Evolutionary conservation across 2,329 filamentous ascomycete species (phyloP).

Genomic region (Nannizziopsis arthrosporioides): DNA sequence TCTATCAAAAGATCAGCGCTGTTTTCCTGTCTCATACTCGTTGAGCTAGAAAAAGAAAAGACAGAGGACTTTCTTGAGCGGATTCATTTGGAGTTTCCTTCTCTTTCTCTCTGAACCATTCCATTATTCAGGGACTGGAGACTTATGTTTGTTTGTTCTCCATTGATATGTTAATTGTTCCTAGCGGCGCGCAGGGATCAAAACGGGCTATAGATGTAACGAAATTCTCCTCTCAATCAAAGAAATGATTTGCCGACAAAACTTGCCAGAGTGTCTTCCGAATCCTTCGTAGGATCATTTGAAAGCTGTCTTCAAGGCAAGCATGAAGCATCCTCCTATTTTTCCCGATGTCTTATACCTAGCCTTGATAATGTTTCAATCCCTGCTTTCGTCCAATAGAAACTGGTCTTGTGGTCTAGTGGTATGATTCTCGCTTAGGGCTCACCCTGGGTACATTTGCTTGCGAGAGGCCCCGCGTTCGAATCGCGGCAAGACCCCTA

Average conservation of each 20-base stretch:
- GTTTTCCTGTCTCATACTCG: not conserved
- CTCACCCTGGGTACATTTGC: slow-evolving; percentile 7
- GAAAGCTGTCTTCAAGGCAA: not conserved
- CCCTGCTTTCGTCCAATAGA: not conserved
- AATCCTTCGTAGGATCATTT: not conserved
- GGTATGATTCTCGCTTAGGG: slow-evolving; percentile 36
- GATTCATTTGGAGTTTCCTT: too few relatives aligned
- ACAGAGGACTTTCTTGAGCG: too few relatives aligned
- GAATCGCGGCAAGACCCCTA: slow-evolving; percentile 15
- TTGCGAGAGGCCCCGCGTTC: slow-evolving; percentile 15
- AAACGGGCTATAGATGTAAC: not conserved
- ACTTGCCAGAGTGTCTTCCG: not conserved
- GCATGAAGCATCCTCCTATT: too few relatives aligned
- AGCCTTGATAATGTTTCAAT: not conserved
- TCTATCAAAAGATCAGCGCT: not conserved
- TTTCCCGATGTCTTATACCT: not conserved
- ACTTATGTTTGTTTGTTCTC: not conserved
- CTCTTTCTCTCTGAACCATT: too few relatives aligned
- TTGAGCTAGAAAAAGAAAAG: not conserved
- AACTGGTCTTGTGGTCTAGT: slow-evolving; percentile 26
- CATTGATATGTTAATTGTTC: not conserved
- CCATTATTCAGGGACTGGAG: not conserved
- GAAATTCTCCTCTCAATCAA: slow-evolving; percentile 7
- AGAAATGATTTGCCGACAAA: not conserved
- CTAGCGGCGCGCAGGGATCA: not conserved